phyloP scores from a whole-genome alignment of 176 grass and related monocot genomes.

The Oryza nivara region DNA sequence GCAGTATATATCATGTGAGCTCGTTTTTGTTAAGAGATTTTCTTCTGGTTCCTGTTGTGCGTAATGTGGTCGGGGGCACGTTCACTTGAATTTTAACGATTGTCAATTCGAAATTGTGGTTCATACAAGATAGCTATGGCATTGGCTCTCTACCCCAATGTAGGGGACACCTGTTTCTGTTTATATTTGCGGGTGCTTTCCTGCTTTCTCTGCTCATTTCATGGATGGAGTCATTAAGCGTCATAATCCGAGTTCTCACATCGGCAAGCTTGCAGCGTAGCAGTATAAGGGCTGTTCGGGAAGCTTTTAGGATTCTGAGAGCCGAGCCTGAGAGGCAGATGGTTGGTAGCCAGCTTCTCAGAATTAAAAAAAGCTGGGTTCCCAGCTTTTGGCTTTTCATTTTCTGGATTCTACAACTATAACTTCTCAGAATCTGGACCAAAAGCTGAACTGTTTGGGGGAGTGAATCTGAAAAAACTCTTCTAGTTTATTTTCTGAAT shows the following conservation, averaged over 20 bases:
- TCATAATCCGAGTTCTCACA: no score
- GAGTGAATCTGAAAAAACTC: no score
- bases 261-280: not conserved
- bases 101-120: not conserved
- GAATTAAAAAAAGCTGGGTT: no score
- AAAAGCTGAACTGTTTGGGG: no score
- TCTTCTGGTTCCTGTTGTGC: conserved; percentile 24
- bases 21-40: conserved; percentile 25
- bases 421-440: no score
- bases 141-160: not conserved
- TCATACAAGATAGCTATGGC: not conserved
- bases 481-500: no score
- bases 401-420: no score
- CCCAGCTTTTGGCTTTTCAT: no score
- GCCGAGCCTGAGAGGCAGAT: no score
- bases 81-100: conserved; percentile 29
- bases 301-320: no score
- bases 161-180: not conserved
- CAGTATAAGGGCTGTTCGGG: not conserved
- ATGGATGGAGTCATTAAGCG: not conserved
- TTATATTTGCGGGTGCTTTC: not conserved
- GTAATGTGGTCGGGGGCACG: conserved; percentile 27
- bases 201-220: not conserved
- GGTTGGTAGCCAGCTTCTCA: no score
- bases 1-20: conserved; percentile 31